Percentiles rank a stretch among this genome's conserved stretches.
Evolutionary conservation across 1,284 basidiomycete genomes (phyloP).

Genomic region (Ustilago nuda): DNA sequence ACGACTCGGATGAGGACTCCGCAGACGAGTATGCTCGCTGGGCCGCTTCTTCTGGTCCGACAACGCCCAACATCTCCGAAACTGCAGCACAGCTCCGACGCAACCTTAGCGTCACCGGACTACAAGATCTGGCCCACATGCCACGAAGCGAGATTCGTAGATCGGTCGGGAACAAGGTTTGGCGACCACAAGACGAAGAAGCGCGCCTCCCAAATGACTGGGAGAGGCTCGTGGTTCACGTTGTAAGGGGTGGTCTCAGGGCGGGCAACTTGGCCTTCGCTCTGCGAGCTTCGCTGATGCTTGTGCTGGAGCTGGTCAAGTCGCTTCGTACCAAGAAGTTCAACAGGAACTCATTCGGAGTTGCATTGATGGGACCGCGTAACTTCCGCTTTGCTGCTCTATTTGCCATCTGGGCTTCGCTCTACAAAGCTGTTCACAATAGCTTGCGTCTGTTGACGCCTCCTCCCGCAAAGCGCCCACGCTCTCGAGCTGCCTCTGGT

Average conservation of each 20-base stretch:
- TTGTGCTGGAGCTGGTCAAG: conserved; percentile 63
- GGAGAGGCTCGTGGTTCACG: conserved; percentile 66
- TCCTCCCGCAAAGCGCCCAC: conserved; percentile 30
- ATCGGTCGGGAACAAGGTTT: conserved; percentile 62
- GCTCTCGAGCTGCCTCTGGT: conserved; percentile 25
- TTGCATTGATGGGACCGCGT: conserved; percentile 53
- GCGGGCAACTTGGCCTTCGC: conserved; percentile 64
- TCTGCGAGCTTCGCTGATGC: conserved; percentile 55
- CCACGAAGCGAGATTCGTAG: conserved; percentile 58
- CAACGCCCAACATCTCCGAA: conserved; percentile 66
- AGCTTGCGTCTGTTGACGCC: conserved; percentile 63
- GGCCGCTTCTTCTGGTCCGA: conserved; percentile 46
- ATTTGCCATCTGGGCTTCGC: conserved; percentile 63
- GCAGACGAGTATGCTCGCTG: conserved; percentile 46
- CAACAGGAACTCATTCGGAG: conserved; percentile 36
- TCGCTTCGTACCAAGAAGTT: conserved; percentile 54
- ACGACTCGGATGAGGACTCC: conserved; percentile 43
- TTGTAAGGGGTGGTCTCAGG: conserved; percentile 59
- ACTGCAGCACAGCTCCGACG: conserved; percentile 63
- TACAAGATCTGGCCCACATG: conserved; percentile 63
- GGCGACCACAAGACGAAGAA: conserved; percentile 66
- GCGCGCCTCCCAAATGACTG: conserved; percentile 62
- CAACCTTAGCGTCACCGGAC: conserved; percentile 56
- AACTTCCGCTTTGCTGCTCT: conserved; percentile 64
- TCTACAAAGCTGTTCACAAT: conserved; percentile 67